Evolutionary conservation across 1,284 basidiomycete species (phyloP), one percentile per base, ranked within the genome.

Genomic region (Sanghuangporus weigelae): DNA sequence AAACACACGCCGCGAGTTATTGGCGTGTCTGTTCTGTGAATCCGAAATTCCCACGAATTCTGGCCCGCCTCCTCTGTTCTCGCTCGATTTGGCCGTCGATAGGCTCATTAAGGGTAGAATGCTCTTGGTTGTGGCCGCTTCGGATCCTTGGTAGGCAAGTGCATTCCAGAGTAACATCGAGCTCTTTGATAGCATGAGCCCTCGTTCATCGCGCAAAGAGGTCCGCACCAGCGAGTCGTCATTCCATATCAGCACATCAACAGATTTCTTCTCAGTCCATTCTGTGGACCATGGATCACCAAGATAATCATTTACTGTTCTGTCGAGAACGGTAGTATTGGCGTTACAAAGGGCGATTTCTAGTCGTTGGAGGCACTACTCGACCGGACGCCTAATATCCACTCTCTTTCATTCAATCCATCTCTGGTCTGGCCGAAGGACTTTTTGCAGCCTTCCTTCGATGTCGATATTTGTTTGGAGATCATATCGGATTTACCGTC

Each of bases 221-320:
- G 46, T 1, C 42, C 42, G 7, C 59, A 23, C 31, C 49, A 19
- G 7, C 50, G 59, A 16, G 59, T 49, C 7, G 21, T 60, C 3
- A 26, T 60, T 12, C 59, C 59, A 6, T 53, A 60, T 49, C 8
- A 60, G 12, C 35, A 50, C 3, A 60, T 60, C 35, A 53, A 44
- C 14, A 19, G 40, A n/a, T 60, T 60, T 40, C 31, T 53, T 10
- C 35, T 50, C n/a, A 40, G 48, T 23, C 59, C 59, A 2, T 21
- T 54, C 12, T 60, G 59, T 40, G 59, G 59, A 11, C n/a, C 26
- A 14, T 53, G 49, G 46, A 19, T 60, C 8, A 60, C 31, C 2
- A 38, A 60, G 31, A 54, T 60, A 16, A 53, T 60, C 21, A 51
- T 60, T 5, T 60, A 60, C 36, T 60, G 59, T 48, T 39, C 11